Evolutionary conservation across 2,329 filamentous ascomycete genomes (phyloP).

Genomic region (Penicillium sp.): DNA sequence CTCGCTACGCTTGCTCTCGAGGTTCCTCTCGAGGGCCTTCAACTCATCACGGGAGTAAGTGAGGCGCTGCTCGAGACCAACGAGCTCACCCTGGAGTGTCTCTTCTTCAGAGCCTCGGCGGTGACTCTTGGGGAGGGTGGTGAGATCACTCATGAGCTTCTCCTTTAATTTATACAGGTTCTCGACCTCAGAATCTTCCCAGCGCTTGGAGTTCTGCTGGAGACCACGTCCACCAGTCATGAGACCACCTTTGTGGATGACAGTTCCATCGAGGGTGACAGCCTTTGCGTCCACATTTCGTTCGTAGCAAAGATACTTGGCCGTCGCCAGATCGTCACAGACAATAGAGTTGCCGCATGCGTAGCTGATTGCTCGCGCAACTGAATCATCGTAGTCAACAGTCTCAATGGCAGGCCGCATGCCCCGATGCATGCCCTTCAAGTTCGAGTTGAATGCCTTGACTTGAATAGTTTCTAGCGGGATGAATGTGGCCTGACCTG

Average conservation of each 20-base stretch:
- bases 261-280: slow-evolving; percentile 89
- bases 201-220: slow-evolving; percentile 74
- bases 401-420: slow-evolving; percentile 90
- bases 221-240: slow-evolving; percentile 93
- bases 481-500: slow-evolving; percentile 87
- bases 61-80: slow-evolving; percentile 75
- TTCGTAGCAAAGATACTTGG: slow-evolving; percentile 85
- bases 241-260: slow-evolving; percentile 93
- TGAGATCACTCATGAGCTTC: slow-evolving; percentile 74
- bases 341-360: slow-evolving; percentile 94
- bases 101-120: slow-evolving; percentile 77
- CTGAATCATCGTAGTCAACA: slow-evolving; percentile 84
- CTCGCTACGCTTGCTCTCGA: slow-evolving; percentile 80
- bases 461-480: slow-evolving; percentile 97
- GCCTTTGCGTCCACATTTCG: slow-evolving; percentile 86
- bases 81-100: slow-evolving; percentile 73
- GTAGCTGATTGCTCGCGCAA: slow-evolving; percentile 91
- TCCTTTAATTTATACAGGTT: slow-evolving; percentile 74
- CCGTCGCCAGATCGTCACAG: slow-evolving; percentile 81
- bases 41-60: slow-evolving; percentile 72
- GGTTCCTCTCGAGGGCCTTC: slow-evolving; percentile 75
- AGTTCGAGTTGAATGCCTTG: slow-evolving; percentile 80
- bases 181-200: slow-evolving; percentile 87
- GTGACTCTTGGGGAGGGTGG: slow-evolving; percentile 75
- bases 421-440: slow-evolving; percentile 84